Conservation (phyloP, 768 basidiomycete species). For the Chlorophyllum brunneum region DNA sequence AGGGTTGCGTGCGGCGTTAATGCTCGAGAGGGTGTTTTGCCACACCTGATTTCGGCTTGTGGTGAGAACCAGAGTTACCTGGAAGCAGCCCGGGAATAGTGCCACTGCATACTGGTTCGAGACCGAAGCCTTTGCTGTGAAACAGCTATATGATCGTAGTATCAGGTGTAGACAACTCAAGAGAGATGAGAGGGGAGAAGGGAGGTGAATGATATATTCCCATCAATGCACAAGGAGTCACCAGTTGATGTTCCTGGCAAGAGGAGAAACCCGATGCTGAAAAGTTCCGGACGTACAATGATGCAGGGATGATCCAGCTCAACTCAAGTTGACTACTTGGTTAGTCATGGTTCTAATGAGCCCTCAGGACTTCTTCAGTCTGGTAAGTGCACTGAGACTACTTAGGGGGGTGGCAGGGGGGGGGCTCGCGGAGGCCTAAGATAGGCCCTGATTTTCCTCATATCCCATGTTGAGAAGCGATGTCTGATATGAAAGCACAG, state of each 20-base stretch:
- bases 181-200: too few species aligned
- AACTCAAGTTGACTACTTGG: constrained; percentile 11
- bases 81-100: too few species aligned
- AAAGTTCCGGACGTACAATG: constrained; percentile 16
- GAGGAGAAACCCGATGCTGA: constrained; percentile 11
- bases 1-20: constrained; percentile 1
- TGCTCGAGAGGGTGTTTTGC: neutral
- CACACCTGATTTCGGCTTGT: neutral
- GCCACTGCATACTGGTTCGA: too few species aligned
- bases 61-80: too few species aligned
- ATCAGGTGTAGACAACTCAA: neutral
- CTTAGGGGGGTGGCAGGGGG: constrained; percentile 8
- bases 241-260: neutral
- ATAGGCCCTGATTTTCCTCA: constrained; percentile 21
- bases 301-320: constrained; percentile 21
- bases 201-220: too few species aligned
- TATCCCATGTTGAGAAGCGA: constrained; percentile 23
- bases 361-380: constrained; percentile 31
- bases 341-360: constrained; percentile 14
- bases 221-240: too few species aligned
- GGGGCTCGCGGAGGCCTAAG: constrained; percentile 24
- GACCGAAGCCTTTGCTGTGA: neutral
- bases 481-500: constrained; percentile 21
- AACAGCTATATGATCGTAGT: neutral
- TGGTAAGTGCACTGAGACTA: neutral